These are phyloP conservation scores for Graphiopsis chlorocephala DNA, from an alignment of 2,329 filamentous ascomycete species.

Conservation along the genomic window DNA sequence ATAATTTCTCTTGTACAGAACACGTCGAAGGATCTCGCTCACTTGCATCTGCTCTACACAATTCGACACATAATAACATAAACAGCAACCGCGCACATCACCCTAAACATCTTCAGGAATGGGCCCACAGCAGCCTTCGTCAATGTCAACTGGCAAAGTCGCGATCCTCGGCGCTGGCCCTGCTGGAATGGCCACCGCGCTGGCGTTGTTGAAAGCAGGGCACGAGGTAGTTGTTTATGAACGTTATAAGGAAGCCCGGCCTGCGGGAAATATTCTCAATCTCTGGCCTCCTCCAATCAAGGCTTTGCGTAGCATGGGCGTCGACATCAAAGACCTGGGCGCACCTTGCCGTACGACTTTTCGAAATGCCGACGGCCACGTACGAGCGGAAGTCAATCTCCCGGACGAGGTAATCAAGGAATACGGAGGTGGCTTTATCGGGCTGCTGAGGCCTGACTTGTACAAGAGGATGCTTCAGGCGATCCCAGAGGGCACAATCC, in stretches of 20 bases:
- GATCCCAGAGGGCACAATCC: conserved; percentile 21
- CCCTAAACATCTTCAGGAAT: too few relatives aligned
- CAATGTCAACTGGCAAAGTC: conserved; percentile 25
- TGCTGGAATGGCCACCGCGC: conserved; percentile 31
- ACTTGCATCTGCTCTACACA: too few relatives aligned
- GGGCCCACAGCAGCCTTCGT: too few relatives aligned
- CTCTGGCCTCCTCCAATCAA: conserved; percentile 4
- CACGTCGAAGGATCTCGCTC: too few relatives aligned
- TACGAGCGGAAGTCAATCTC: neutral
- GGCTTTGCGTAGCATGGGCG: neutral
- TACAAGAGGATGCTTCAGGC: conserved; percentile 42
- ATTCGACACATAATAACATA: too few relatives aligned
- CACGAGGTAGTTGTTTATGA: conserved; percentile 36
- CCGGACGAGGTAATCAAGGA: neutral
- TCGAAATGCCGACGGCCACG: neutral
- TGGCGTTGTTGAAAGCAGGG: conserved; percentile 35
- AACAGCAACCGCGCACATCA: too few relatives aligned
- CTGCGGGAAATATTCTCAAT: conserved; percentile 1
- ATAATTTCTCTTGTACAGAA: too few relatives aligned
- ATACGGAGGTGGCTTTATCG: conserved; percentile 24
- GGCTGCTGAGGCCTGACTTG: conserved; percentile 41
- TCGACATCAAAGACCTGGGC: neutral
- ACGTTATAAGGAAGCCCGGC: conserved; percentile 25
- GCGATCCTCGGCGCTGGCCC: conserved; percentile 34
- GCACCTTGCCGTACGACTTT: neutral